Evolutionary conservation across 164 flowering plant genomes (phyloP), one percentile per base, ranked within the genome.

Genomic region (Liriodendron chinense): DNA sequence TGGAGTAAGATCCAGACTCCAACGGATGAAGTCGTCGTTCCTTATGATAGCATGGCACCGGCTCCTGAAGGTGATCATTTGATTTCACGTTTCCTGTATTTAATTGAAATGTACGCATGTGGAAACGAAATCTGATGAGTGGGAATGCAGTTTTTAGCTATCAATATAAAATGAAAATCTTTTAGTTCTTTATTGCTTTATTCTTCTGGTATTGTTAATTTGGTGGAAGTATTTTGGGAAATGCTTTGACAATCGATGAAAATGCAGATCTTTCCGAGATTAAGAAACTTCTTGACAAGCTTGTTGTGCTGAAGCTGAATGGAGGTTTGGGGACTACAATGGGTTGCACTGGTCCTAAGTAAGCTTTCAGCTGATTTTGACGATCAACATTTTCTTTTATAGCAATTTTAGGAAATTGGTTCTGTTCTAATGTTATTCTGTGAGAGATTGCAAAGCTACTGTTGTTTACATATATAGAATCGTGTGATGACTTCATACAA

Each of bases 1-100:
- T 96, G 99, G 99, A 92, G 93, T 70, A 94, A 94, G 90, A 96
- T 96, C 85, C 81, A 94, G 80, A 96, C 99, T 14, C 99, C 99
- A 2, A 96, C 98, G 43, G 98, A 94, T 75, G 91, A 94, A 63
- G 89, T 94, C 1, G 99, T 96, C 49, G 96, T 96, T 78, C 99
- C 99, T 47, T 96, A 92, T 68, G 94, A 94, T 6, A 81, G 68
- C 77, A 78, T 96, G 72, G 87, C 89, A 47, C 87, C 94, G 10
- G 24, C 82, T 70, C 84, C 99, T 21, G 87, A 89, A n/a, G 98
- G 99, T 94, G 84, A 59, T 67, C 7, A 10, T 68, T 25, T 26
- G n/a, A 23, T 49, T 69, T 56, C 10, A 9, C 21, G 10, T 47
- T 7, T 70, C 74, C 20, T 20, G 25, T 49, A 65, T 50, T 49